Evolutionary conservation across 2,329 filamentous ascomycete species (phyloP).

Genomic region (Alternaria ethzedia): DNA sequence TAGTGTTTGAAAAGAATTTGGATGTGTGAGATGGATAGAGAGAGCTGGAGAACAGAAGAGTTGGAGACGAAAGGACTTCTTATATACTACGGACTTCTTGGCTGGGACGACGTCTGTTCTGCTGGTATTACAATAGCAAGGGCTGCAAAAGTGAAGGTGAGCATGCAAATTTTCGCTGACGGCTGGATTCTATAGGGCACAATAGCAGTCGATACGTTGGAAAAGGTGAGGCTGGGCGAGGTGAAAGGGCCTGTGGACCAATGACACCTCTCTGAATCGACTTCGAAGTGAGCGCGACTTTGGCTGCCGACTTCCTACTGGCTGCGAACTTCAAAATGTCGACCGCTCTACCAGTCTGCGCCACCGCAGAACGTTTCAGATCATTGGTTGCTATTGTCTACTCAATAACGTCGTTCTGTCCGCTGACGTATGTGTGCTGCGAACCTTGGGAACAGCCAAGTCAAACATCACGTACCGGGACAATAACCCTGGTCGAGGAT

Average conservation of each 20-base stretch:
- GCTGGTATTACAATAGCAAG: neutral
- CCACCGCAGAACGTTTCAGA: neutral
- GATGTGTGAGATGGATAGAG: neutral
- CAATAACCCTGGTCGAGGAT: neutral
- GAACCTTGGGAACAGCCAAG: neutral
- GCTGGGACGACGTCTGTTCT: neutral
- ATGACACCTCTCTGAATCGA: neutral
- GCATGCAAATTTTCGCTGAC: neutral
- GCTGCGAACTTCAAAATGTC: neutral
- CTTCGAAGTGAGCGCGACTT: neutral
- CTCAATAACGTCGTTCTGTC: accelerated
- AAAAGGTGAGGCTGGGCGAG: neutral
- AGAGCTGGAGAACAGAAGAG: neutral
- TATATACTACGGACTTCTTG: neutral
- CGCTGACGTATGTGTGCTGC: neutral
- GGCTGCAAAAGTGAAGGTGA: neutral
- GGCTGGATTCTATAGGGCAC: neutral
- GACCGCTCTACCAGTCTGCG: neutral
- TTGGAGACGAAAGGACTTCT: neutral
- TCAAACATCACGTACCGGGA: neutral
- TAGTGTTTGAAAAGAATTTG: neutral
- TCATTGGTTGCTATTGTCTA: neutral
- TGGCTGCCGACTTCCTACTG: neutral
- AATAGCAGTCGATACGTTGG: neutral
- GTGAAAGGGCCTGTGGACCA: neutral